Conservation (phyloP, 1,284 basidiomycete genomes). For the Sanghuangporus baumii region DNA sequence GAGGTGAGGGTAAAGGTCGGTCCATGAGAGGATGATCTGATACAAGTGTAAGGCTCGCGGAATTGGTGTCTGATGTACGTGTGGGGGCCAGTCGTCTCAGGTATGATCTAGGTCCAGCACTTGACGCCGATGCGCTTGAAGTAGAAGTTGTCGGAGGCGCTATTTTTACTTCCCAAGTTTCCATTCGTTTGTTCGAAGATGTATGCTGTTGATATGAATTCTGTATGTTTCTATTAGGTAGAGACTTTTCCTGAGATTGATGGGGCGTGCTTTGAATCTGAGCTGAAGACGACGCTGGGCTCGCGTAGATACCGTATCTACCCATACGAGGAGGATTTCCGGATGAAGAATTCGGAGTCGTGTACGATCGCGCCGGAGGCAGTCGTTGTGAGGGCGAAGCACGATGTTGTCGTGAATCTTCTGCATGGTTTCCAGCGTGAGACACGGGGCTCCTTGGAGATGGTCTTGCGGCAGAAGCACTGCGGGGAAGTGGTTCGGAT, state of each 20-base stretch:
- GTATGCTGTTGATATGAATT: background rate
- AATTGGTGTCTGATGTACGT: background rate
- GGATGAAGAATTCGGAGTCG: background rate
- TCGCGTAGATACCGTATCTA: slow-evolving; percentile 19
- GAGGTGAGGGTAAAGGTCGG: background rate
- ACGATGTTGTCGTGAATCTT: background rate
- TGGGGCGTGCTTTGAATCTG: background rate
- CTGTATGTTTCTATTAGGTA: background rate
- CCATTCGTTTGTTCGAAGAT: background rate
- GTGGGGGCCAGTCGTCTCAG: background rate
- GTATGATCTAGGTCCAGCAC: background rate
- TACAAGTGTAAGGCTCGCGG: background rate
- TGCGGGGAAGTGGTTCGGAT: background rate
- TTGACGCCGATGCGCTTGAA: background rate
- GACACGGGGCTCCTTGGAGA: background rate
- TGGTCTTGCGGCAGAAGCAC: background rate
- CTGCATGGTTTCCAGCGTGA: background rate
- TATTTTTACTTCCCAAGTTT: background rate
- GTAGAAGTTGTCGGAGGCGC: background rate
- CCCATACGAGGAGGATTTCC: slow-evolving; percentile 8
- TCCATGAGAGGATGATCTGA: background rate
- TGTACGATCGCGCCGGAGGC: background rate
- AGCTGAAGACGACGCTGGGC: slow-evolving; percentile 16
- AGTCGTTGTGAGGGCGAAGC: background rate
- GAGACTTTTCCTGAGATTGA: background rate